These are phyloP conservation scores for Pichia gijzeniarum DNA, from an alignment of 805 yeast genomes.

Conservation along the genomic window DNA sequence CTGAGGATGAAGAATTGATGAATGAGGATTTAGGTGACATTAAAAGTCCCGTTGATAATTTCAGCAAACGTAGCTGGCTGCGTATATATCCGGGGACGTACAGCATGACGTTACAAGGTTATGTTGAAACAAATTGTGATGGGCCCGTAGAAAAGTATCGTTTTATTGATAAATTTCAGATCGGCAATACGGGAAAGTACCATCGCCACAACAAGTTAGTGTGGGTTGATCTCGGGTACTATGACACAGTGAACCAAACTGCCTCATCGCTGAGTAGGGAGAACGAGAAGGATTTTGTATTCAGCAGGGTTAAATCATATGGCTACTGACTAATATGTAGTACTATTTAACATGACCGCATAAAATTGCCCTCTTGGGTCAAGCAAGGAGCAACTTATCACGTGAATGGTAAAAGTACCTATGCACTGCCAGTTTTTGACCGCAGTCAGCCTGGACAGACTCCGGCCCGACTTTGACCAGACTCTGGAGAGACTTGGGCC, in stretches of 20 bases:
- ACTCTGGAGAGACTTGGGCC: too few relatives aligned
- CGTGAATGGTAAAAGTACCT: too few relatives aligned
- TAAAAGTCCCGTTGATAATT: slow-evolving; percentile 6
- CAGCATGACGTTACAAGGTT: slow-evolving; percentile 49
- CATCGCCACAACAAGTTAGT: slow-evolving; percentile 61
- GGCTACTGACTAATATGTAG: slow-evolving; percentile 2
- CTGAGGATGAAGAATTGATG: slow-evolving; percentile 15
- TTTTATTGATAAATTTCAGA: slow-evolving; percentile 57
- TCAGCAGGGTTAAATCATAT: slow-evolving; percentile 49
- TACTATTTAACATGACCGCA: too few relatives aligned
- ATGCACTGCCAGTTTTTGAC: too few relatives aligned
- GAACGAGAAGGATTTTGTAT: slow-evolving; percentile 76
- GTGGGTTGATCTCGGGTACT: slow-evolving; percentile 62
- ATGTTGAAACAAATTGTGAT: slow-evolving; percentile 42
- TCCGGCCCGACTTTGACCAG: too few relatives aligned
- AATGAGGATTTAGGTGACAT: slow-evolving; percentile 16
- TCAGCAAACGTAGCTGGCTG: slow-evolving; percentile 17
- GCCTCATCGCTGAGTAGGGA: slow-evolving; percentile 40
- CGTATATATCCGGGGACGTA: slow-evolving; percentile 48
- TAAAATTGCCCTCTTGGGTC: too few relatives aligned
- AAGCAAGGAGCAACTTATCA: too few relatives aligned
- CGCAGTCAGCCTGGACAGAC: too few relatives aligned
- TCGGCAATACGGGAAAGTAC: slow-evolving; percentile 50
- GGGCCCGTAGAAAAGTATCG: slow-evolving; percentile 57
- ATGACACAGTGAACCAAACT: slow-evolving; percentile 20